Evolutionary conservation across 805 yeast species (phyloP).

Genomic region (Ogataea wickerhamii): DNA sequence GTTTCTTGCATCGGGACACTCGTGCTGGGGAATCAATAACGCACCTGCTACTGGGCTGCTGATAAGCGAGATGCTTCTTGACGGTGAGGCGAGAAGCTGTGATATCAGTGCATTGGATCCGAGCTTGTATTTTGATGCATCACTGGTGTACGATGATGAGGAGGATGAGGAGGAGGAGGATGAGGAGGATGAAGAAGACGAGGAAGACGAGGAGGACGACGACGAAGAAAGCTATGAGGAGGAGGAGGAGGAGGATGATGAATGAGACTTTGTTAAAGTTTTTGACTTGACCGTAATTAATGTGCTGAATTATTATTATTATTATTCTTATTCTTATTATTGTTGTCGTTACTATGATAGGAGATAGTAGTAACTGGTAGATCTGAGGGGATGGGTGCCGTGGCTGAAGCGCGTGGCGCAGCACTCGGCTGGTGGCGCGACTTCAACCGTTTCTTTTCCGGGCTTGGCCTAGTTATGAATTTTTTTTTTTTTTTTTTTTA

Average conservation of each 20-base stretch:
- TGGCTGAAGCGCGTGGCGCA: no score
- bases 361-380: no score
- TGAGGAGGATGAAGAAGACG: conserved; percentile 23
- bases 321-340: no score
- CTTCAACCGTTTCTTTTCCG: no score
- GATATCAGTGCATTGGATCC: conserved; percentile 85
- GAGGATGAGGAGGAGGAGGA: conserved; percentile 28
- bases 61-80: conserved; percentile 80
- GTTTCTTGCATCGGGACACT: conserved; percentile 86
- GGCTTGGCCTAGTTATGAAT: no score
- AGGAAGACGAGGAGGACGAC: conserved; percentile 17
- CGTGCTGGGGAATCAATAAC: conserved; percentile 98
- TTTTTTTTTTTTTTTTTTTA: no score
- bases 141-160: conserved; percentile 34
- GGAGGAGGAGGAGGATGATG: conserved; percentile 4
- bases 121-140: conserved; percentile 77
- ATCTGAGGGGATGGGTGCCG: no score
- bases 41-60: conserved; percentile 97
- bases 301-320: no score
- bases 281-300: no score
- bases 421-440: no score
- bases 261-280: no score
- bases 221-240: conserved; percentile 5
- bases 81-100: conserved; percentile 76
- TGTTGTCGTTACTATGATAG: no score